These are phyloP conservation scores for Leccinum variicolor DNA, from an alignment of 768 basidiomycete genomes.

Conservation along the genomic window DNA sequence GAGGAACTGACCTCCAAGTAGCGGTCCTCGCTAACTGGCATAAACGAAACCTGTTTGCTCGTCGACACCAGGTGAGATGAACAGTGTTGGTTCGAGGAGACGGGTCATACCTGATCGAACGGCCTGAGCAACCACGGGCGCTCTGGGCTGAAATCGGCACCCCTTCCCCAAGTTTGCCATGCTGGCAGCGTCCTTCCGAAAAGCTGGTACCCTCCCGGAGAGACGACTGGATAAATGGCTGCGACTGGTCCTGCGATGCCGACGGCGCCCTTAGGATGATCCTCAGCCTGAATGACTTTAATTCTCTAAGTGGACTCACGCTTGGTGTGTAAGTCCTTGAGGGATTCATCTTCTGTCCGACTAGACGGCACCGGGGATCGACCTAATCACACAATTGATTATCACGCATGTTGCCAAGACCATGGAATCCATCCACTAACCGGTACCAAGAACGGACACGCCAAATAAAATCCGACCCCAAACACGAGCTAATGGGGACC, in stretches of 20 bases:
- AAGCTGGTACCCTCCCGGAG: constrained; percentile 64
- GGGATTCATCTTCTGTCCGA: constrained; percentile 75
- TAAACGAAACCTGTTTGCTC: constrained; percentile 45
- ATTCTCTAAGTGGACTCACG: constrained; percentile 30
- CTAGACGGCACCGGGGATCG: constrained; percentile 54
- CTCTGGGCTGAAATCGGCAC: constrained; percentile 41
- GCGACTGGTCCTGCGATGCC: constrained; percentile 65
- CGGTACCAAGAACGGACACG: constrained; percentile 60
- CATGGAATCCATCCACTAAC: constrained; percentile 31
- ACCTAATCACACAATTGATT: constrained; percentile 34
- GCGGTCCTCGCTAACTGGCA: constrained; percentile 42
- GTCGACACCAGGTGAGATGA: not conserved
- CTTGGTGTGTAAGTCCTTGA: constrained; percentile 63
- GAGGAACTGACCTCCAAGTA: constrained; percentile 42
- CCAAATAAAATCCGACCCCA: constrained; percentile 63
- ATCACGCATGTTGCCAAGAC: not conserved
- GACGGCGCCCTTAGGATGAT: constrained; percentile 51
- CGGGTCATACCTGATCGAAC: constrained; percentile 52
- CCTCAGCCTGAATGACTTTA: not conserved
- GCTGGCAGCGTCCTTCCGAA: constrained; percentile 61
- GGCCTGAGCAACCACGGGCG: constrained; percentile 58
- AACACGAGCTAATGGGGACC: constrained; percentile 49
- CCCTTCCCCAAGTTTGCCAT: constrained; percentile 63
- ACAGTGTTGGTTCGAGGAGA: not conserved
- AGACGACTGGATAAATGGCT: constrained; percentile 63